A percentile compares a stretch with the other conserved stretches of the same genome.
phyloP scores from a whole-genome alignment of 257 asterid genomes.

The Plantago elongata region DNA sequence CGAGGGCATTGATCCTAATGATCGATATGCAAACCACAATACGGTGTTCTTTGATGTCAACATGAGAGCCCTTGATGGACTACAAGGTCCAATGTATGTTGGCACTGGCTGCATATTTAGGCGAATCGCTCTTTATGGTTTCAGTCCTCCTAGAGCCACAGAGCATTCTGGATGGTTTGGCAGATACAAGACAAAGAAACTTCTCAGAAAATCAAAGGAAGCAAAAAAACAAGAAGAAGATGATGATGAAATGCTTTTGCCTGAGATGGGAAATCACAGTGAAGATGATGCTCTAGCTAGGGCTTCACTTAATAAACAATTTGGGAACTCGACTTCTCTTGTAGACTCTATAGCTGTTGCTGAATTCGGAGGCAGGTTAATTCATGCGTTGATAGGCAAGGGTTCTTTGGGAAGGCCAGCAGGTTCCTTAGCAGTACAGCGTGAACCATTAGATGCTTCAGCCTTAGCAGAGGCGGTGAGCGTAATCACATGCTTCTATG shows the following conservation, averaged over 20 bases:
- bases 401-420: conserved; percentile 77
- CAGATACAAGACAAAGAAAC: conserved; percentile 42
- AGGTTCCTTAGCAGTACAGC: conserved; percentile 75
- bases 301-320: conserved; percentile 49
- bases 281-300: conserved; percentile 47
- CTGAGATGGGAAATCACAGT: conserved; percentile 37
- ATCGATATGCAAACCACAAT: conserved; percentile 87
- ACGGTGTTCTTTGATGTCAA: conserved; percentile 87
- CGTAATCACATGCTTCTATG: conserved; percentile 77
- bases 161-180: conserved; percentile 92
- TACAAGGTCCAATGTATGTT: conserved; percentile 96
- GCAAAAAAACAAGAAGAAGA: conserved; percentile 24
- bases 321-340: conserved; percentile 63
- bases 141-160: conserved; percentile 86
- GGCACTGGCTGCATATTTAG: conserved; percentile 93
- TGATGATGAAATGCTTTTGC: conserved; percentile 56
- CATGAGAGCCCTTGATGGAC: conserved; percentile 93
- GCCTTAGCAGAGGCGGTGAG: conserved; percentile 82
- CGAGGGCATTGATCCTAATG: conserved; percentile 89
- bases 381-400: conserved; percentile 72
- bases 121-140: conserved; percentile 75
- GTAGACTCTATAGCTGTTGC: conserved; percentile 80
- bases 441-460: conserved; percentile 81
- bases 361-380: conserved; percentile 79
- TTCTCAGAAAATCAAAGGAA: conserved; percentile 38